phyloP scores from a whole-genome alignment of 2,329 filamentous ascomycete species.

The Hymenotorrendiella dingleyae region DNA sequence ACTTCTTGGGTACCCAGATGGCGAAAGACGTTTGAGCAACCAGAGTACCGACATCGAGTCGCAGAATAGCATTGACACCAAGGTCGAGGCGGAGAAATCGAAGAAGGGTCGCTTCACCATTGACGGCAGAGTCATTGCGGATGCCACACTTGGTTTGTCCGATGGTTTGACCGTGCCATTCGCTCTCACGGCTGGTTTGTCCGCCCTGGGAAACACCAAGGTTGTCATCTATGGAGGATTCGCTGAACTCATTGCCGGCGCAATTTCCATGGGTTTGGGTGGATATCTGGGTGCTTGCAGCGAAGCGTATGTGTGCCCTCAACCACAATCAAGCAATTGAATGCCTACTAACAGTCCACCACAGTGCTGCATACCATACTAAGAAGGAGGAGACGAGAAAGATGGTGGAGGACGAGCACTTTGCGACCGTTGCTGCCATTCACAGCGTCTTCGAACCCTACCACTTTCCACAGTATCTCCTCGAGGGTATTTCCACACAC shows the following conservation, averaged over 20 bases:
- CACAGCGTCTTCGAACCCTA: conserved; percentile 32
- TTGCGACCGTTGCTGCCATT: conserved; percentile 25
- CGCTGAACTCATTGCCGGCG: conserved; percentile 55
- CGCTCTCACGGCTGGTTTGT: conserved; percentile 54
- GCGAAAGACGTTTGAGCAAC: not conserved
- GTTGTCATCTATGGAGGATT: conserved; percentile 53
- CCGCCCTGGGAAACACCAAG: conserved; percentile 42
- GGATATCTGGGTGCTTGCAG: conserved; percentile 50
- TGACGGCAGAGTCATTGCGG: conserved; percentile 36
- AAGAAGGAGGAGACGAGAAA: conserved; percentile 24
- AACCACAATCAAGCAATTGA: too few species aligned
- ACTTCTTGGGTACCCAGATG: conserved; percentile 12
- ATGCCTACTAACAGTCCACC: too few species aligned
- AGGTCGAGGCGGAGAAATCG: conserved; percentile 16
- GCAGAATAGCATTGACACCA: conserved; percentile 18
- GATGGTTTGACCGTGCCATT: conserved; percentile 60
- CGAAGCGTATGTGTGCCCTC: conserved; percentile 33
- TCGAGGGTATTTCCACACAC: conserved; percentile 31
- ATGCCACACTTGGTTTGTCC: conserved; percentile 55
- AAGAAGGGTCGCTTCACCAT: conserved; percentile 24
- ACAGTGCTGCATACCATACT: conserved; percentile 29
- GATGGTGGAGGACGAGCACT: conserved; percentile 22
- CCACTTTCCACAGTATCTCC: conserved; percentile 25
- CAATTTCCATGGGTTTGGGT: conserved; percentile 58
- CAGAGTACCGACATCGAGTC: conserved; percentile 23